Percentiles rank a stretch among this genome's conserved stretches.
phyloP scores from a whole-genome alignment of 2,329 filamentous ascomycete genomes.

The Cladobotryum protrusum region DNA sequence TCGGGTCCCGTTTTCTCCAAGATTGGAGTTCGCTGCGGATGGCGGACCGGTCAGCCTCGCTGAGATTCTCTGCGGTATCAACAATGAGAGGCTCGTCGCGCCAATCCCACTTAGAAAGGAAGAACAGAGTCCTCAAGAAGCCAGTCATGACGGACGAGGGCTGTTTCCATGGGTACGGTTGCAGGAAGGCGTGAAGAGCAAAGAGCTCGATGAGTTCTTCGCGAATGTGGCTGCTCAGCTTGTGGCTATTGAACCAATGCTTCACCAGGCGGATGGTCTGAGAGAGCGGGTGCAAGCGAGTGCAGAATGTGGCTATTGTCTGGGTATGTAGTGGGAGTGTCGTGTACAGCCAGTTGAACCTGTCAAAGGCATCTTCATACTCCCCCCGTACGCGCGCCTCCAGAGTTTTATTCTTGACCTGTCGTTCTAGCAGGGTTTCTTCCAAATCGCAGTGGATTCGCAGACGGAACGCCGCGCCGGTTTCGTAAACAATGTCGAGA shows the following conservation, averaged over 20 bases:
- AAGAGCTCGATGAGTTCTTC: slow-evolving; percentile 83
- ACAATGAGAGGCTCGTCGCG: slow-evolving; percentile 73
- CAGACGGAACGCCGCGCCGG: slow-evolving; percentile 70
- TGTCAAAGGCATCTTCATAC: slow-evolving; percentile 61
- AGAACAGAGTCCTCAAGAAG: slow-evolving; percentile 72
- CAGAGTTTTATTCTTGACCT: slow-evolving; percentile 65
- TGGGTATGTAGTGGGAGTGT: slow-evolving; percentile 75
- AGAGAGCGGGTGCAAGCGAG: slow-evolving; percentile 72
- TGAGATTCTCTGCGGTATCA: slow-evolving; percentile 60
- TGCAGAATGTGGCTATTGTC: slow-evolving; percentile 72
- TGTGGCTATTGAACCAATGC: slow-evolving; percentile 81
- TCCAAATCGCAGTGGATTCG: slow-evolving; percentile 88
- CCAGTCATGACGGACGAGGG: slow-evolving; percentile 74
- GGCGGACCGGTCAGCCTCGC: slow-evolving; percentile 50
- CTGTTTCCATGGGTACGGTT: slow-evolving; percentile 71
- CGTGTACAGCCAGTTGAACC: slow-evolving; percentile 65
- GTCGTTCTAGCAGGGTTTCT: slow-evolving; percentile 70
- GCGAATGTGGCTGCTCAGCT: slow-evolving; percentile 67
- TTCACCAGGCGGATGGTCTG: slow-evolving; percentile 79
- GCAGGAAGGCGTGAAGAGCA: slow-evolving; percentile 69
- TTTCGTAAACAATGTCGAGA: slow-evolving; percentile 71
- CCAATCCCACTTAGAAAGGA: slow-evolving; percentile 91
- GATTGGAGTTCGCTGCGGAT: slow-evolving; percentile 70
- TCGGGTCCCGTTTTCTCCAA: slow-evolving; percentile 83
- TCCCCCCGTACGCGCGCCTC: slow-evolving; percentile 62